phyloP scores from a whole-genome alignment of 306 rosid species.

The Alnus glutinosa region DNA sequence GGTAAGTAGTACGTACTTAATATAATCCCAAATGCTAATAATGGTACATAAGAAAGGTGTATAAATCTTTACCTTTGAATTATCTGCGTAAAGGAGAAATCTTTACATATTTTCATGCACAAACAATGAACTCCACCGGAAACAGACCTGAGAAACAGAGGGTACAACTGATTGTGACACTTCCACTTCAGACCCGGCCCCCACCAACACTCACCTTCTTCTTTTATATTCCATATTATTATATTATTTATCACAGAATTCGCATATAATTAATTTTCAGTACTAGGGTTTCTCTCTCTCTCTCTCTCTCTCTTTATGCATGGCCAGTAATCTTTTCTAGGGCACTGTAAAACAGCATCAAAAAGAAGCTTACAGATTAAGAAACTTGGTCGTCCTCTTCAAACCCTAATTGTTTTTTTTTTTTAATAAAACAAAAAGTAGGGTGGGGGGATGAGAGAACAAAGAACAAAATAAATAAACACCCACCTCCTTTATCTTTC shows the following conservation, averaged over 20 bases:
- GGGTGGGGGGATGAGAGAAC: constrained; percentile 8
- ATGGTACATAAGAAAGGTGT: background rate
- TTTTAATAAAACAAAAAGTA: constrained; percentile 55
- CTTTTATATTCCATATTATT: constrained; percentile 35
- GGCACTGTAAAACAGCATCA: constrained; percentile 35
- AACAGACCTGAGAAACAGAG: constrained; percentile 55
- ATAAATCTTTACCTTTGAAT: background rate
- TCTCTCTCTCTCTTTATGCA: constrained; percentile 34
- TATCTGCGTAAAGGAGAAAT: background rate
- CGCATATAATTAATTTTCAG: constrained; percentile 7
- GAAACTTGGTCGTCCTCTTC: constrained; percentile 45
- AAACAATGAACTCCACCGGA: constrained; percentile 34
- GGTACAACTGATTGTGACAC: constrained; percentile 71
- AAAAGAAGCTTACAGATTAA: constrained; percentile 49
- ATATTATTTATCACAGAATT: constrained; percentile 15
- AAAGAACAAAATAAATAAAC: constrained; percentile 45
- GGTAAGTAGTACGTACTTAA: background rate
- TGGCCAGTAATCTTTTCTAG: constrained; percentile 34
- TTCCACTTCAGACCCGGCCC: constrained; percentile 73
- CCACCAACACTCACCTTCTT: constrained; percentile 58
- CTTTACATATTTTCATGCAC: constrained; percentile 26
- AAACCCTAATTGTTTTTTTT: constrained; percentile 21
- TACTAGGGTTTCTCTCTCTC: constrained; percentile 33
- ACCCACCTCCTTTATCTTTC: constrained; percentile 71
- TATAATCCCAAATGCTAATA: background rate